Base-by-base conservation (phyloP, 2,329 filamentous ascomycete genomes). In the Hansfordia pulvinata region DNA sequence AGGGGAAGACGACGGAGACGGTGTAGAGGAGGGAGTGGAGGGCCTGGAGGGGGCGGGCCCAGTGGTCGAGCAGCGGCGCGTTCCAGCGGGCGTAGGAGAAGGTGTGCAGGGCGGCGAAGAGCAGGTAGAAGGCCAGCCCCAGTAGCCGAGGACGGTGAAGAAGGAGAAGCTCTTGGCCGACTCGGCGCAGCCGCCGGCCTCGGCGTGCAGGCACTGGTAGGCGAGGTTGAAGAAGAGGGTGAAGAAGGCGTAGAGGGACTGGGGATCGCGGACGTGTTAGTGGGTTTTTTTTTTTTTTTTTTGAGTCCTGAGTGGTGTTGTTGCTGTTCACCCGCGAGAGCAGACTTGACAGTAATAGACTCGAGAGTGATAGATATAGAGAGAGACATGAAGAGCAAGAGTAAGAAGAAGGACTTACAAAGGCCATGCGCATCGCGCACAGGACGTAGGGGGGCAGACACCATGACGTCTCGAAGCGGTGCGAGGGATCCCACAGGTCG, bases 141-240 rank as follows among this genome's bases (percentile, higher is more conserved):
- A 90, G 62, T 77, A 90, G 8, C 78, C 82, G 31, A 90, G 58
- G 42, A 75, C 62, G 16, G 84, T 92, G 58, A 93, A 92, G 61
- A 72, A 92, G 41, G 75, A 82, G 58, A 92, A 90, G 23, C 64
- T 65, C 23, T 59, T 52, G 27, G 59, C 54, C 15, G 69, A 64
- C 2, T 42, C 44, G 18, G 44, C 36, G 44, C 62, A 64, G 25
- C 63, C 56, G 33, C 55, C 56, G 8, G 44, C 37, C 2, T 34
- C 27, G 18, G 50, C 46, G 45, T 69, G 61, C n/a, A 60, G 54
- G 42, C 72, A 73, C 33, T 69, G 54, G 62, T 68, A 81, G 33
- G 60, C 73, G 45, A 85, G 70, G 44, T 70, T 67, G 58, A 76
- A 70, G 54, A 90, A 62, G 31, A 78, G 64, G 9, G 72, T 71